Conservation (phyloP, 495 filamentous ascomycete genomes). For the Chaetomium cochliodes region DNA sequence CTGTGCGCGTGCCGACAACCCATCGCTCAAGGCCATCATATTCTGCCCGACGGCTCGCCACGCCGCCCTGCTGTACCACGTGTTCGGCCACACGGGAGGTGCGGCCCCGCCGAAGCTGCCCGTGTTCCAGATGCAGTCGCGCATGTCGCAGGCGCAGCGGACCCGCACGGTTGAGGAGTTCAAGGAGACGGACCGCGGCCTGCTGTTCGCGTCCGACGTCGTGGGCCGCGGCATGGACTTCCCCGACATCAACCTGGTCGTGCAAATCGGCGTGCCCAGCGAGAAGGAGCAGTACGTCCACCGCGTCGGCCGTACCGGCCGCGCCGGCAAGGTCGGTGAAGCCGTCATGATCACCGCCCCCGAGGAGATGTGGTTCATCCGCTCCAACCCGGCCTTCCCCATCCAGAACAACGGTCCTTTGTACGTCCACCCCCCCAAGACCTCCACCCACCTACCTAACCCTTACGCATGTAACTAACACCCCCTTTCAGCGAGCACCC, state of each 20-base stretch:
- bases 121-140: conserved; percentile 71
- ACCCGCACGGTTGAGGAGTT: conserved; percentile 78
- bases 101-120: conserved; percentile 81
- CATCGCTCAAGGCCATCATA: conserved; percentile 72
- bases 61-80: conserved; percentile 78
- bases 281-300: conserved; percentile 82
- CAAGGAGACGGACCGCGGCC: conserved; percentile 75
- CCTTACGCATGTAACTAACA: too few relatives aligned
- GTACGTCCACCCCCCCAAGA: conserved; percentile 20
- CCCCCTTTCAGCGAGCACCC: conserved; percentile 21
- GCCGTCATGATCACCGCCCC: conserved; percentile 83
- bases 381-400: conserved; percentile 32
- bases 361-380: conserved; percentile 69
- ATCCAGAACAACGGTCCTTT: conserved; percentile 27
- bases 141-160: conserved; percentile 69
- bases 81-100: conserved; percentile 68
- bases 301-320: conserved; percentile 85
- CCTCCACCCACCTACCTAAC: neutral
- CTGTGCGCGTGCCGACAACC: conserved; percentile 90
- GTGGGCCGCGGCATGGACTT: conserved; percentile 88
- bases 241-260: conserved; percentile 68
- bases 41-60: conserved; percentile 99
- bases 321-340: conserved; percentile 73
- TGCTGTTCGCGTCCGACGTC: conserved; percentile 86
- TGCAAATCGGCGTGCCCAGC: conserved; percentile 86